Percentiles rank a stretch among this genome's conserved stretches.
These are phyloP conservation scores for Gynochthodes officinalis DNA, from an alignment of 257 asterid species.

Conservation along the genomic window DNA sequence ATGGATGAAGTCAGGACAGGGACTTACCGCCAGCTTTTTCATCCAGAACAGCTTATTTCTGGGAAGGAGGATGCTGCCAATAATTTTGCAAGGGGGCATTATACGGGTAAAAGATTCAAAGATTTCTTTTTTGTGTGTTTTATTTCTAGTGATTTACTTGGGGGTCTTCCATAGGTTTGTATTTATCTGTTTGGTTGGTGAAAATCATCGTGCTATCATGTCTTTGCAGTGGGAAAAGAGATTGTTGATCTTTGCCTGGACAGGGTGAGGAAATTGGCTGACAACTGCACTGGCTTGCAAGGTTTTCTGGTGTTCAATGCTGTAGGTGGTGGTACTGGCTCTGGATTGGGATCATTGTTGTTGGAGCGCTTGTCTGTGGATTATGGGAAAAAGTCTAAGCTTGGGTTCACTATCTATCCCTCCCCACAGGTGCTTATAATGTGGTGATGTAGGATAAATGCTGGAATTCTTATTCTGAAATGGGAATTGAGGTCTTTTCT, in stretches of 20 bases:
- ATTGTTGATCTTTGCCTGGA: slow-evolving; percentile 83
- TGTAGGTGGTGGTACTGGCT: slow-evolving; percentile 95
- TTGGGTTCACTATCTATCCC: slow-evolving; percentile 87
- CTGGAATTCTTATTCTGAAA: not conserved
- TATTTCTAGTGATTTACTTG: not conserved
- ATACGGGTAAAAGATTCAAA: slow-evolving; percentile 49
- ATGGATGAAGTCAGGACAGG: slow-evolving; percentile 85
- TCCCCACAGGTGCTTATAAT: slow-evolving; percentile 68
- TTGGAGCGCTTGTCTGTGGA: slow-evolving; percentile 85
- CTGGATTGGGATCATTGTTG: slow-evolving; percentile 82
- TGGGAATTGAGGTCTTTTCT: not conserved
- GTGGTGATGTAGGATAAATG: not conserved
- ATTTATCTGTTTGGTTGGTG: not conserved
- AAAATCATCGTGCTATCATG: slow-evolving; percentile 10
- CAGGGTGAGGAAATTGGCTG: slow-evolving; percentile 86
- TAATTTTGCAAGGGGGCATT: slow-evolving; percentile 88
- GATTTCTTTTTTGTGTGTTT: not conserved
- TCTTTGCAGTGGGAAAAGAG: slow-evolving; percentile 72
- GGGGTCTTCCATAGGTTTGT: not conserved
- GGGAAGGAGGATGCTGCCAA: slow-evolving; percentile 97
- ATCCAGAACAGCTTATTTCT: slow-evolving; percentile 90
- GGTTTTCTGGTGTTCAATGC: slow-evolving; percentile 86
- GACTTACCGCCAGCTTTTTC: slow-evolving; percentile 87
- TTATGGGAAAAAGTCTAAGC: slow-evolving; percentile 89
- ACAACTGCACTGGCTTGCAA: slow-evolving; percentile 91